Conservation (phyloP, 257 asterid species). For the Solanum phureja region DNA sequence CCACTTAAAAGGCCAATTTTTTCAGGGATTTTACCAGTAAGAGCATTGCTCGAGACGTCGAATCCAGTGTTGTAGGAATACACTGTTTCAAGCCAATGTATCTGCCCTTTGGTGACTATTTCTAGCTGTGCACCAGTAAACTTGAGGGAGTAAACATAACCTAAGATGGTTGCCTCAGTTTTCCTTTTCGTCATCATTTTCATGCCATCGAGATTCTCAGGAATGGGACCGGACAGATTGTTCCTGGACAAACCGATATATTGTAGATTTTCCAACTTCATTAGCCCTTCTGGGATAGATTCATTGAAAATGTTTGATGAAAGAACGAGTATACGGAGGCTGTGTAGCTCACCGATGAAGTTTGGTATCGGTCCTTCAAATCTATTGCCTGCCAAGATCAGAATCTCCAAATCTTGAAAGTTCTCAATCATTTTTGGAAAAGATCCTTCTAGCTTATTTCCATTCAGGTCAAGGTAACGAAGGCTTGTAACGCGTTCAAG, state of each 20-base stretch:
- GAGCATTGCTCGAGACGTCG: not conserved
- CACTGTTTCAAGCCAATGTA: not conserved
- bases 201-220: not conserved
- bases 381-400: not conserved
- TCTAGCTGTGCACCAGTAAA: not conserved
- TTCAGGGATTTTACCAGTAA: not conserved
- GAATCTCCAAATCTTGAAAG: not conserved
- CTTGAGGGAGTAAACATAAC: not conserved
- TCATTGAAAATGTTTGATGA: not conserved
- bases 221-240: conserved; percentile 3
- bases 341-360: not conserved
- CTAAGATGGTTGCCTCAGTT: not conserved
- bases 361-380: not conserved
- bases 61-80: not conserved
- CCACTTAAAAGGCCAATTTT: not conserved
- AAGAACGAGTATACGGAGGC: not conserved
- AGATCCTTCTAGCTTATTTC: not conserved
- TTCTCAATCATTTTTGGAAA: not conserved
- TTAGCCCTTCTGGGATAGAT: not conserved
- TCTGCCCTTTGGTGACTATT: not conserved
- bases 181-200: not conserved
- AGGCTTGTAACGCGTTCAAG: not conserved
- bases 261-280: not conserved
- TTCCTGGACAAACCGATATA: not conserved
- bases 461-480: not conserved